Evolutionary conservation across 2,329 filamentous ascomycete genomes (phyloP).

Genomic region (Metarhizium sp.): DNA sequence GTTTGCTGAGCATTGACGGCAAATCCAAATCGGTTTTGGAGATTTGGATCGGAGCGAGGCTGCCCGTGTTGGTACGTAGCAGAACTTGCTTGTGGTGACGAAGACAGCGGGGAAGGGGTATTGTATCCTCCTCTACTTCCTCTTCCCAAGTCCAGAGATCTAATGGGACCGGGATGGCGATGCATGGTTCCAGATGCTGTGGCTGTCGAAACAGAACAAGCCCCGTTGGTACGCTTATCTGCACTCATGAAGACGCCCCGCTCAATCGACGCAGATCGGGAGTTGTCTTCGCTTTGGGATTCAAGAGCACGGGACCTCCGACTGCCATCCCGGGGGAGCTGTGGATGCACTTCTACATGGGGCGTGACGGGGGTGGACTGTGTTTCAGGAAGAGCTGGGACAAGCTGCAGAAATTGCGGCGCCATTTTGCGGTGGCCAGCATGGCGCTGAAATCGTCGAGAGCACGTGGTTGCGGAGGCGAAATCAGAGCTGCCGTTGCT

Average conservation of each 20-base stretch:
- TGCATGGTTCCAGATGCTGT: constrained; percentile 49
- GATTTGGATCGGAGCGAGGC: constrained; percentile 35
- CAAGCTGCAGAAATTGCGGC: constrained; percentile 34
- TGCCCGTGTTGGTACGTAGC: constrained; percentile 33
- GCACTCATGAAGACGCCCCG: constrained; percentile 46
- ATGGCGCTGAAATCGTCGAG: constrained; percentile 28
- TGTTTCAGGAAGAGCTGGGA: constrained; percentile 14
- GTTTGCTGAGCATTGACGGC: not conserved
- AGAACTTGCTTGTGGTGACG: constrained; percentile 21
- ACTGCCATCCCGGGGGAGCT: constrained; percentile 33
- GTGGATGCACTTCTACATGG: constrained; percentile 21
- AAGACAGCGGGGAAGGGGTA: constrained; percentile 29
- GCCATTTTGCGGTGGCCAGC: constrained; percentile 32
- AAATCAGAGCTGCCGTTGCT: constrained; percentile 13
- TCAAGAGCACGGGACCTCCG: constrained; percentile 32
- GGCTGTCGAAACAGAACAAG: constrained; percentile 40
- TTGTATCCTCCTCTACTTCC: constrained; percentile 14
- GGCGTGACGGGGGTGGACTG: constrained; percentile 27
- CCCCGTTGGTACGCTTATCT: constrained; percentile 57
- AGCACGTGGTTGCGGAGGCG: constrained; percentile 2
- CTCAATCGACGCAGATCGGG: constrained; percentile 55
- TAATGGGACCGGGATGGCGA: constrained; percentile 35
- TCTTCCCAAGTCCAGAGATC: constrained; percentile 31
- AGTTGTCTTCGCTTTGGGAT: constrained; percentile 32
- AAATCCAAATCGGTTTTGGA: constrained; percentile 19